Conservation (phyloP, 2,329 filamentous ascomycete species). For the Ascochyta clinopodiicola region DNA sequence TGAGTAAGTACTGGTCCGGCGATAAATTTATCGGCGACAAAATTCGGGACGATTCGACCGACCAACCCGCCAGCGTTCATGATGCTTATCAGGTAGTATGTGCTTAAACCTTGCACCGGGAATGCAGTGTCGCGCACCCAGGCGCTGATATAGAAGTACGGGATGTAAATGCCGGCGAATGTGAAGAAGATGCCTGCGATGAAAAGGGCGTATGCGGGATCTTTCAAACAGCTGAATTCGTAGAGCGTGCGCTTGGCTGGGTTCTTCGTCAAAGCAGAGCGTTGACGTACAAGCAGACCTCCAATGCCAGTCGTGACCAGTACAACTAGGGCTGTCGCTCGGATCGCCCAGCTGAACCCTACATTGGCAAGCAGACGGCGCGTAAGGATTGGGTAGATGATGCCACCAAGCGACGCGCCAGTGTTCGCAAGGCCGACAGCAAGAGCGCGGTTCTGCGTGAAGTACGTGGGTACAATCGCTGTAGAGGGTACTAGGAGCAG, state of each 20-base stretch:
- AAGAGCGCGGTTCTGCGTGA: constrained; percentile 63
- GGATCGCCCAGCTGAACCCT: constrained; percentile 68
- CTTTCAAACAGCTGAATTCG: constrained; percentile 16
- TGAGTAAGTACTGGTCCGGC: constrained; percentile 59
- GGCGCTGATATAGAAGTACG: constrained; percentile 24
- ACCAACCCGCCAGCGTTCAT: constrained; percentile 21
- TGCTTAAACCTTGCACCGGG: constrained; percentile 6
- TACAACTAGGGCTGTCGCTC: constrained; percentile 64
- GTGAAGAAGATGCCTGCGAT: constrained; percentile 25
- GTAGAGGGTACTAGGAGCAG: constrained; percentile 24
- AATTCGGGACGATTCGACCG: constrained; percentile 58
- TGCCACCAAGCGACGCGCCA: constrained; percentile 53
- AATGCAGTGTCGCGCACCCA: constrained; percentile 19
- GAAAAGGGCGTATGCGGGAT: constrained; percentile 19
- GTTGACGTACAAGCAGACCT: constrained; percentile 36
- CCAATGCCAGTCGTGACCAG: constrained; percentile 58
- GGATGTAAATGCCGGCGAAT: constrained; percentile 21
- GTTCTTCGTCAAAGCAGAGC: constrained; percentile 17
- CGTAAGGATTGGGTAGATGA: constrained; percentile 59
- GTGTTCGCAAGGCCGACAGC: constrained; percentile 55
- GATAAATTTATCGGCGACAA: constrained; percentile 56
- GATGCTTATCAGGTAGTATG: constrained; percentile 22
- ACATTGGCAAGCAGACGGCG: constrained; percentile 60
- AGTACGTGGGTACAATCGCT: constrained; percentile 21
- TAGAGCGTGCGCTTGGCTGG: constrained; percentile 20